Conservation (phyloP, 768 basidiomycete species). For the Mycena belliarum region DNA sequence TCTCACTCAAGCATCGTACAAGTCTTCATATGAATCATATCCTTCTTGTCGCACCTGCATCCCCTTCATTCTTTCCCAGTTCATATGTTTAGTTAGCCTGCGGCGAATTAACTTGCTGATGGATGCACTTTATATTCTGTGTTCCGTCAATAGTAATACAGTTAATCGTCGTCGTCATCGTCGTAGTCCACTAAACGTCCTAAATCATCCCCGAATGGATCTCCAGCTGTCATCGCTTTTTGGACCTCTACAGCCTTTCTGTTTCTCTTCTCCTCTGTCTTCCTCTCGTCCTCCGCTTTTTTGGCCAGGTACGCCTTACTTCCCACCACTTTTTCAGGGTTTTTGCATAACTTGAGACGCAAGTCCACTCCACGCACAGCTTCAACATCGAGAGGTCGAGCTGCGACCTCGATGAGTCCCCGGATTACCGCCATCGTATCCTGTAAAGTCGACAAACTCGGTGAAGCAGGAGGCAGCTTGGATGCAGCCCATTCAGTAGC, state of each 20-base stretch:
- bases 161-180: slow-evolving; percentile 46
- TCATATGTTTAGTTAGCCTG: too few species aligned
- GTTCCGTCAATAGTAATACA: background rate
- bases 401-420: slow-evolving; percentile 51
- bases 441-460: slow-evolving; percentile 33
- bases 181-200: slow-evolving; percentile 56
- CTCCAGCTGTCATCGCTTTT: slow-evolving; percentile 48
- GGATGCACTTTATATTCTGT: background rate
- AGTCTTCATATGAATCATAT: too few species aligned
- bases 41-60: too few species aligned
- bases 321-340: slow-evolving; percentile 94
- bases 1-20: too few species aligned
- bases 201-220: slow-evolving; percentile 72
- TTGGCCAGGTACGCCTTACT: slow-evolving; percentile 77
- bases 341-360: slow-evolving; percentile 84
- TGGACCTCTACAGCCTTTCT: slow-evolving; percentile 57
- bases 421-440: slow-evolving; percentile 55
- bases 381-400: slow-evolving; percentile 74
- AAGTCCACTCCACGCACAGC: slow-evolving; percentile 88
- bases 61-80: too few species aligned
- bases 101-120: background rate
- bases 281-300: slow-evolving; percentile 70
- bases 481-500: slow-evolving; percentile 61
- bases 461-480: slow-evolving; percentile 28
- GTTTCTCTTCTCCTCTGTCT: slow-evolving; percentile 67